These are phyloP conservation scores for Cucurbita maxima DNA, from an alignment of 306 rosid genomes.

Conservation along the genomic window DNA sequence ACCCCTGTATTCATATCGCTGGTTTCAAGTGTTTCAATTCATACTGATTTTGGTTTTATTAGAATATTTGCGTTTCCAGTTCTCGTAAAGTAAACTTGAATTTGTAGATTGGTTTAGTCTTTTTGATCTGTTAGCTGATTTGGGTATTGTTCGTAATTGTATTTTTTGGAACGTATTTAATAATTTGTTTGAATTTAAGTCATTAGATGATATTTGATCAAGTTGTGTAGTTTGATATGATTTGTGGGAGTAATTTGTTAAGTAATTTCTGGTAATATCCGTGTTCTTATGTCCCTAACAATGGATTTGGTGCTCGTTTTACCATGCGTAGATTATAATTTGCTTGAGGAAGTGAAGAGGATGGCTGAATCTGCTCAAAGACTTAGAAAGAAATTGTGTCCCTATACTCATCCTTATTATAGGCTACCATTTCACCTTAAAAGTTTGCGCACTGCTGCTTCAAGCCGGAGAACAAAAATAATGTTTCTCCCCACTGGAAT, in stretches of 20 bases:
- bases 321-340: constrained; percentile 44
- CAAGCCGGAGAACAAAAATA: constrained; percentile 46
- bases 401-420: constrained; percentile 22
- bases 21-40: neutral
- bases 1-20: neutral
- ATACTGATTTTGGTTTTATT: neutral
- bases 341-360: constrained; percentile 83
- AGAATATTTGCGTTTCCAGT: neutral
- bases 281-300: neutral
- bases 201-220: neutral
- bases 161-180: neutral
- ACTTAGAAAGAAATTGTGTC: constrained; percentile 45
- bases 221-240: neutral
- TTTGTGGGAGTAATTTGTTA: neutral
- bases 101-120: neutral
- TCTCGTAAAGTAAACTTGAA: neutral
- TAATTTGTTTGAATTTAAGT: neutral
- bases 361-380: constrained; percentile 72
- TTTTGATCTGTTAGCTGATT: neutral
- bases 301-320: neutral
- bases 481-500: constrained; percentile 63
- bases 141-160: neutral
- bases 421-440: constrained; percentile 40
- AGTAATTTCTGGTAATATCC: neutral
- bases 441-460: constrained; percentile 39